A percentile compares a stretch with the other conserved stretches of the same genome.
phyloP scores from a whole-genome alignment of 2,329 filamentous ascomycete species.

The Cylindrodendrum hubeiense region DNA sequence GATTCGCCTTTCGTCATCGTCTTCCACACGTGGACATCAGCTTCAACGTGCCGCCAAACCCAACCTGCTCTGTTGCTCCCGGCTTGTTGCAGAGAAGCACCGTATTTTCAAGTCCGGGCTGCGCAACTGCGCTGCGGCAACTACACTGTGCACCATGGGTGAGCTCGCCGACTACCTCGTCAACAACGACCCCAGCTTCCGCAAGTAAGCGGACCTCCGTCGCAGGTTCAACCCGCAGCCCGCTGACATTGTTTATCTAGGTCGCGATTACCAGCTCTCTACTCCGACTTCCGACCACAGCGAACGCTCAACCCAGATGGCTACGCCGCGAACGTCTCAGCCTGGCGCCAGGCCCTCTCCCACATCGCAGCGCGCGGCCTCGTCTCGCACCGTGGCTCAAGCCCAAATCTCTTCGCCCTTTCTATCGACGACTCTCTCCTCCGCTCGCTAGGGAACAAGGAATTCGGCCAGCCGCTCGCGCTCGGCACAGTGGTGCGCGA shows the following conservation, averaged over 20 bases:
- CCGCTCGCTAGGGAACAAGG: slow-evolving; percentile 77
- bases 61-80: not conserved
- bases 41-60: not conserved
- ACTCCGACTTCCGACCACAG: slow-evolving; percentile 86
- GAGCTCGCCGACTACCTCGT: slow-evolving; percentile 77
- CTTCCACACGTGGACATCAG: not conserved
- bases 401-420: slow-evolving; percentile 64
- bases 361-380: slow-evolving; percentile 74
- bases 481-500: slow-evolving; percentile 84
- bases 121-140: not conserved
- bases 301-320: slow-evolving; percentile 85
- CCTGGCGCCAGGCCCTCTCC: slow-evolving; percentile 83
- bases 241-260: slow-evolving; percentile 56
- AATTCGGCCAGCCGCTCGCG: slow-evolving; percentile 85
- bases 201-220: slow-evolving; percentile 56
- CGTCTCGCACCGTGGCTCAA: slow-evolving; percentile 55
- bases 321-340: slow-evolving; percentile 82
- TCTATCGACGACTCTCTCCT: slow-evolving; percentile 73
- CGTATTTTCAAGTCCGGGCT: not conserved
- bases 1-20: not conserved
- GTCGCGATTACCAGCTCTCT: slow-evolving; percentile 84
- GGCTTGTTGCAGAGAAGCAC: not conserved
- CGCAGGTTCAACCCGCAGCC: not conserved
- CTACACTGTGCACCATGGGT: slow-evolving; percentile 62
- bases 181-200: slow-evolving; percentile 71